A percentile compares a stretch with the other conserved stretches of the same genome.
Conservation (phyloP, 2,329 filamentous ascomycete genomes). For the Ceratocystis albifundus region DNA sequence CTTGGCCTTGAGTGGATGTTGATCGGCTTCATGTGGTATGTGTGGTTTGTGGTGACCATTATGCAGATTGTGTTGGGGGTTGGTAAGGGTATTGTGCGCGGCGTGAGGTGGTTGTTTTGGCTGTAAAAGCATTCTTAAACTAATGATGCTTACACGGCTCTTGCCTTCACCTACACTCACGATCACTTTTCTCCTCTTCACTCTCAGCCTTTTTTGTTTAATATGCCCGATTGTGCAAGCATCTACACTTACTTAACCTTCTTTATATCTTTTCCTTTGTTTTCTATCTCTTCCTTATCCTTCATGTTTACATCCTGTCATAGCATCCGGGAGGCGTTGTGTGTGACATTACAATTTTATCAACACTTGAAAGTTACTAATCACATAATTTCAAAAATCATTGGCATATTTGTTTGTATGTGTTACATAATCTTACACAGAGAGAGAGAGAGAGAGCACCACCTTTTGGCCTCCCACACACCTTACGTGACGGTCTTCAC, state of each 20-base stretch:
- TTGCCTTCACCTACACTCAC: neutral
- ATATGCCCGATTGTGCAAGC: neutral
- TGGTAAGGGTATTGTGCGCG: conserved; percentile 46
- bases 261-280: neutral
- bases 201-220: neutral
- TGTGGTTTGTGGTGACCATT: conserved; percentile 80
- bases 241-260: neutral
- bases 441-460: too few relatives aligned
- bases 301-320: neutral
- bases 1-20: conserved; percentile 77
- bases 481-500: conserved; percentile 31
- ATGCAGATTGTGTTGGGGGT: conserved; percentile 53
- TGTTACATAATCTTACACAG: conserved; percentile 18
- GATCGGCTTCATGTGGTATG: conserved; percentile 83
- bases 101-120: conserved; percentile 76
- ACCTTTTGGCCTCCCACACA: neutral
- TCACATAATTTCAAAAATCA: neutral
- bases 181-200: neutral
- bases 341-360: neutral
- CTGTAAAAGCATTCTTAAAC: conserved; percentile 36
- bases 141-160: neutral
- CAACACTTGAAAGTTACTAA: neutral
- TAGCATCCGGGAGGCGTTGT: conserved; percentile 10
- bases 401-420: neutral
- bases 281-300: neutral